Evolutionary conservation across 208 protist species (phyloP), one percentile per base, ranked within the genome.

Genomic region (Leishmania tarentolae): DNA sequence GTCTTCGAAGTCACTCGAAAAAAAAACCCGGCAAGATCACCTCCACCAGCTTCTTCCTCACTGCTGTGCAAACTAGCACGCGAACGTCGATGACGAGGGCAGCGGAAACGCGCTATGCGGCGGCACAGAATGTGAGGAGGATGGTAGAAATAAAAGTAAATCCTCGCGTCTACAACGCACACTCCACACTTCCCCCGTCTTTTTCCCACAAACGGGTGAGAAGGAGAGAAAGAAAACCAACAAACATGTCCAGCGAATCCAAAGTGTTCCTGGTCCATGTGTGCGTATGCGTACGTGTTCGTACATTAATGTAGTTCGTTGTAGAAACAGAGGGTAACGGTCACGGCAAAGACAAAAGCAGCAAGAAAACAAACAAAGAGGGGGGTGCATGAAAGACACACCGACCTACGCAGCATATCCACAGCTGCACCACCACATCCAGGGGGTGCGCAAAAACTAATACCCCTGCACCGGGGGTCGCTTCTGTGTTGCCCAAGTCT

Each of bases 191-290:
- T 47, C 15, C 50, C 15, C 50, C 50, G 13, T 53, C 50, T 17
- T 53, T 17, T 9, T 63, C 28, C 28, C 8, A 35, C 24, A 35
- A 75, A 59, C 11, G n/a, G 46, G 76, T 8, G 63, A 83, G 50
- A 63, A 75, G 44, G 46, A 68, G 61, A 75, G 11, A 61, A 13
- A 79, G 71, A 63, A 17, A 70, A 19, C 75, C 19, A 31, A 63
- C 28, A 63, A 63, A 31, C 57, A 35, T 11, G 0, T 17, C 50
- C 50, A 53, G 50, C 50, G 50, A 9, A 53, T 53, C 17, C n/a
- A 68, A 37, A n/a, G 61, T 37, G 19, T 11, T 15, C 15, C 19
- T 11, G 24, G 61, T 8, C 19, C 19, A 40, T 21, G 17, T 47
- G 11, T 21, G 50, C 5, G 50, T 53, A 53, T 53, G 15, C 50